Conservation (phyloP, 305 asterid genomes). For the Fraxinus floribunda region DNA sequence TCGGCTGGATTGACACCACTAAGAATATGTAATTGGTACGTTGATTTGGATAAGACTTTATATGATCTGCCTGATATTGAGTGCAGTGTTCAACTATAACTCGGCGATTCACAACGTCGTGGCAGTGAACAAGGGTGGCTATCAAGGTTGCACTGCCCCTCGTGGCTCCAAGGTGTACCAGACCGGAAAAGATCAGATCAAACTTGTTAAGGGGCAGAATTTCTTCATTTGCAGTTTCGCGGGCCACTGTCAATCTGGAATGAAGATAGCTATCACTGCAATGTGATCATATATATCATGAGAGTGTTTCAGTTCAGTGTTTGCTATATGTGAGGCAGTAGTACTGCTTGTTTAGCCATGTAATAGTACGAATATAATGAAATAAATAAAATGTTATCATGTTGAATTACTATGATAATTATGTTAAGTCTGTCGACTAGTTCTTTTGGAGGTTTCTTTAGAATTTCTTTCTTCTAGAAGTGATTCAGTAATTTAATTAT, state of each 20-base stretch:
- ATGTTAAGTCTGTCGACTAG: not conserved
- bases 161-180: conserved; percentile 2
- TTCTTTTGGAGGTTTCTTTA: not conserved
- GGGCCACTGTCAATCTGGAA: conserved; percentile 31
- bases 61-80: not conserved
- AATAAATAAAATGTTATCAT: not conserved
- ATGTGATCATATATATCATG: not conserved
- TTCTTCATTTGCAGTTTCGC: conserved; percentile 36
- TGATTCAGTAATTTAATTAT: not conserved
- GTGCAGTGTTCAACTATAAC: conserved; percentile 35
- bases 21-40: not conserved
- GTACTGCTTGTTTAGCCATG: not conserved
- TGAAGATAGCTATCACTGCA: conserved; percentile 28
- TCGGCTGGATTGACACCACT: no score
- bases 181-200: conserved; percentile 33
- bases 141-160: conserved; percentile 32
- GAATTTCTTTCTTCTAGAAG: not conserved
- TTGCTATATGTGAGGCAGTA: not conserved
- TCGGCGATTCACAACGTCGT: conserved; percentile 24
- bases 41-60: no score
- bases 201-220: conserved; percentile 20
- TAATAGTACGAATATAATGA: not conserved
- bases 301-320: not conserved
- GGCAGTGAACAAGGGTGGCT: conserved; percentile 28
- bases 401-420: not conserved